Percentiles rank a stretch among this genome's conserved stretches.
These are phyloP conservation scores for Leishmania martiniquensis DNA, from an alignment of 208 protist species.

Conservation along the genomic window DNA sequence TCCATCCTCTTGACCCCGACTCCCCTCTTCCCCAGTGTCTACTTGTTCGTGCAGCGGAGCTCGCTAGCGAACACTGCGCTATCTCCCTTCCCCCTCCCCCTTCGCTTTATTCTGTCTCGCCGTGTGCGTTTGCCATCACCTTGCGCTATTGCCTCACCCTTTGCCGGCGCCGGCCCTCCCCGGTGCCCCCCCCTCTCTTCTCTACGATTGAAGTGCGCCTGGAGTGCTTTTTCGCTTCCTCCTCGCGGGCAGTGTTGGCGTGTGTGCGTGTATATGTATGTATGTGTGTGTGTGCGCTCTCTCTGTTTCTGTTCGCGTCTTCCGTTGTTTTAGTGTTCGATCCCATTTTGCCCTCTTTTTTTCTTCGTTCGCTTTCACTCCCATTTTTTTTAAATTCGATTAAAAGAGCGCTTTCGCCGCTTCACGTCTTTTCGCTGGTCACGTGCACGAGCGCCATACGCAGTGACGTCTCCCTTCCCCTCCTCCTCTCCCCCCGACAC, in stretches of 20 bases:
- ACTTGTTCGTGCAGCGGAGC: neutral
- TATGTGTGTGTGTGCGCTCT: no score
- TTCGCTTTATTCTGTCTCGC: neutral
- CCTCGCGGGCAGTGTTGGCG: neutral
- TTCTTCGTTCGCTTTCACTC: no score
- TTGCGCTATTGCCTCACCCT: neutral
- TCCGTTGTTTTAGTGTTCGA: constrained; percentile 10
- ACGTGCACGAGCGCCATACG: neutral
- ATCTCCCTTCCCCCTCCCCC: neutral
- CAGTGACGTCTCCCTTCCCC: neutral
- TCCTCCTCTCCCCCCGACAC: neutral
- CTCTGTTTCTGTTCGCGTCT: constrained; percentile 7
- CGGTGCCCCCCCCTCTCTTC: neutral
- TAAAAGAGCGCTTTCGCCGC: neutral
- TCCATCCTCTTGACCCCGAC: neutral
- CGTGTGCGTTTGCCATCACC: neutral
- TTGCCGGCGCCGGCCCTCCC: neutral
- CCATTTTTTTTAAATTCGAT: no score
- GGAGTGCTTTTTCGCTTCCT: neutral
- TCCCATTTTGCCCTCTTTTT: no score
- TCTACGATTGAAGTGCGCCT: neutral
- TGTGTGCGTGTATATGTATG: neutral
- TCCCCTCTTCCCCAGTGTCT: neutral
- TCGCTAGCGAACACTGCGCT: neutral
- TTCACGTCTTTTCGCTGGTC: neutral